Evolutionary conservation across 2,329 filamentous ascomycete genomes (phyloP).

Genomic region (Monilinia fructigena): DNA sequence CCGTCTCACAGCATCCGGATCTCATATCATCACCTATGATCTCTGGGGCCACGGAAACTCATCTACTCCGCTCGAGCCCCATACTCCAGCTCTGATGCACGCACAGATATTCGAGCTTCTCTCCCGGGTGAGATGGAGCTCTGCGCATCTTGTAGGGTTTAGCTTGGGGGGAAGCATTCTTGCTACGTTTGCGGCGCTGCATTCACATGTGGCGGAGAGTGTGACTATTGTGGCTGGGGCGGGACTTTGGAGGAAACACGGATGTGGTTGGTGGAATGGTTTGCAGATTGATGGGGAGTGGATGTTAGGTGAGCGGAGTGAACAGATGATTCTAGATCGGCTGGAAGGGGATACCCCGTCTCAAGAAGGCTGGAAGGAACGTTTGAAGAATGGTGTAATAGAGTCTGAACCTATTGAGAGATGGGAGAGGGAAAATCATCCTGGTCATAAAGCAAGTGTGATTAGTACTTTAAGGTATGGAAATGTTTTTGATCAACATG

Average conservation of each 20-base stretch:
- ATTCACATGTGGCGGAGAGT: slow-evolving; percentile 39
- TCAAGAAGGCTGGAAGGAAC: slow-evolving; percentile 46
- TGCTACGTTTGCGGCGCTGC: slow-evolving; percentile 42
- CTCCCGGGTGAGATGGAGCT: not conserved
- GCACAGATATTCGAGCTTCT: slow-evolving; percentile 40
- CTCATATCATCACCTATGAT: slow-evolving; percentile 48
- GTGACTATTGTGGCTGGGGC: slow-evolving; percentile 49
- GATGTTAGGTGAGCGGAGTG: slow-evolving; percentile 26
- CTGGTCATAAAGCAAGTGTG: slow-evolving; percentile 48
- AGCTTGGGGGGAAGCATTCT: slow-evolving; percentile 4
- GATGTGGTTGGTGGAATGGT: slow-evolving; percentile 27
- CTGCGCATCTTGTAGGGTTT: not conserved
- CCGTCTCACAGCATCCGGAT: slow-evolving; percentile 41
- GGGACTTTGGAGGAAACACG: slow-evolving; percentile 42
- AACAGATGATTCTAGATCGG: slow-evolving; percentile 35
- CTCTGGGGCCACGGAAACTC: slow-evolving; percentile 55
- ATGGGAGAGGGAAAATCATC: slow-evolving; percentile 50
- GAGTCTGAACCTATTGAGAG: slow-evolving; percentile 49
- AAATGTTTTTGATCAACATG: slow-evolving; percentile 42
- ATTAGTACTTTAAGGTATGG: slow-evolving; percentile 49
- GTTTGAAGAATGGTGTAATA: slow-evolving; percentile 44
- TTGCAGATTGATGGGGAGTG: slow-evolving; percentile 16
- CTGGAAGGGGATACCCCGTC: slow-evolving; percentile 42
- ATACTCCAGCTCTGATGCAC: slow-evolving; percentile 47
- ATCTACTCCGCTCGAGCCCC: slow-evolving; percentile 47